Evolutionary conservation across 345 rosid genomes (phyloP).

Genomic region (Ceriops decandra): DNA sequence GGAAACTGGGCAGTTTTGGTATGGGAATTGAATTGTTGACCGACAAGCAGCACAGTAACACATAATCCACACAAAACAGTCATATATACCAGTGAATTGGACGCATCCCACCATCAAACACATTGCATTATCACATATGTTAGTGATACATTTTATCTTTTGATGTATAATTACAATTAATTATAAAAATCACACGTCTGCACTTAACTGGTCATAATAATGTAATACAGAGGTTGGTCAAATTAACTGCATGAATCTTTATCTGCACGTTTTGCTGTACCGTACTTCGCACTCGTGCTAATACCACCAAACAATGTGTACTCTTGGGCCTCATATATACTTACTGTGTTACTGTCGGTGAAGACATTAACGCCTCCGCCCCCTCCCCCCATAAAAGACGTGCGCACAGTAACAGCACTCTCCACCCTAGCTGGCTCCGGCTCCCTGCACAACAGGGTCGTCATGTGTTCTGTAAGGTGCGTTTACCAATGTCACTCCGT

Average conservation of each 20-base stretch:
- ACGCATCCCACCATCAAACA: too few species aligned
- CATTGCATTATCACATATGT: too few species aligned
- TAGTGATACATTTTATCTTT: too few species aligned
- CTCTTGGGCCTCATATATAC: background rate
- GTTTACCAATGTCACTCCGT: constrained; percentile 27
- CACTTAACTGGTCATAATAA: too few species aligned
- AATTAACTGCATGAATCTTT: too few species aligned
- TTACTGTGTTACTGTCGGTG: constrained; percentile 9
- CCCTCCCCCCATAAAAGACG: background rate
- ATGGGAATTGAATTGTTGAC: background rate
- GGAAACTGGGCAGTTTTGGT: background rate
- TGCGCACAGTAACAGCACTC: background rate
- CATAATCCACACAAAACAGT: too few species aligned
- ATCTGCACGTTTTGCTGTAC: background rate
- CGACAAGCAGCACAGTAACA: background rate
- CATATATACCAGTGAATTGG: too few species aligned
- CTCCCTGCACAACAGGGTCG: constrained; percentile 5
- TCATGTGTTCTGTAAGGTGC: constrained; percentile 13
- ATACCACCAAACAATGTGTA: background rate
- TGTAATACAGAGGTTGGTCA: too few species aligned
- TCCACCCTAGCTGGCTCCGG: constrained; percentile 13
- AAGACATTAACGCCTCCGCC: background rate
- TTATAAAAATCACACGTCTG: too few species aligned
- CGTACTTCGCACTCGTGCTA: background rate
- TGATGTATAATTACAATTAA: too few species aligned